Conservation (phyloP, 202 grass and related monocot genomes). For the Carex arenaria region DNA sequence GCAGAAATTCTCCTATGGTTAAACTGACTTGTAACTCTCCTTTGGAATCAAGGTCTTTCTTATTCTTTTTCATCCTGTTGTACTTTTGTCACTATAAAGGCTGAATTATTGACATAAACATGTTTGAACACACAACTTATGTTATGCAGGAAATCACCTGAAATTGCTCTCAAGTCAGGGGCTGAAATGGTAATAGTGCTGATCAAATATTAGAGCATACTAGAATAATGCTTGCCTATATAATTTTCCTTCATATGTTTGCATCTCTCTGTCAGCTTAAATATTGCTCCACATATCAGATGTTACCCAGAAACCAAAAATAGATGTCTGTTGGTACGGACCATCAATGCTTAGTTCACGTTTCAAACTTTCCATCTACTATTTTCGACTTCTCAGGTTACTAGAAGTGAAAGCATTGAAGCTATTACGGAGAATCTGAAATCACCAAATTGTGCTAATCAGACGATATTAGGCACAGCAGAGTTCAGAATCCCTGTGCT, state of each 20-base stretch:
- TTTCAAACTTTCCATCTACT: slow-evolving; percentile 23
- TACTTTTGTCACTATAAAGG: background rate
- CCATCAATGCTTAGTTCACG: slow-evolving; percentile 9
- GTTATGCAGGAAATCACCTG: slow-evolving; percentile 63
- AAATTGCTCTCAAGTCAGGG: slow-evolving; percentile 28
- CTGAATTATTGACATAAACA: background rate
- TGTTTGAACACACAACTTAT: background rate
- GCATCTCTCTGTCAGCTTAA: background rate
- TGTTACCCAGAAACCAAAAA: background rate
- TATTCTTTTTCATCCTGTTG: background rate
- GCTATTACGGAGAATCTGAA: slow-evolving; percentile 28
- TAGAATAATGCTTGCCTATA: slow-evolving; percentile 21
- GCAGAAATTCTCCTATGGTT: background rate
- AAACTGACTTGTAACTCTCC: background rate
- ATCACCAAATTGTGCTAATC: slow-evolving; percentile 24
- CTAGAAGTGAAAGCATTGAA: slow-evolving; percentile 40
- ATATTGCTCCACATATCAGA: background rate
- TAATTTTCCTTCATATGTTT: background rate
- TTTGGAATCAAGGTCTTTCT: slow-evolving; percentile 11
- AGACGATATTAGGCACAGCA: slow-evolving; percentile 40
- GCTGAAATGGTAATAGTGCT: slow-evolving; percentile 37
- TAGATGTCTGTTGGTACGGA: slow-evolving; percentile 10
- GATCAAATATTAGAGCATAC: slow-evolving; percentile 10
- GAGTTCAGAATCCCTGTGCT: slow-evolving; percentile 58
- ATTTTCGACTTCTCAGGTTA: slow-evolving; percentile 50